Conservation (phyloP, 2,329 filamentous ascomycete species). For the Aspergillus sp. region DNA sequence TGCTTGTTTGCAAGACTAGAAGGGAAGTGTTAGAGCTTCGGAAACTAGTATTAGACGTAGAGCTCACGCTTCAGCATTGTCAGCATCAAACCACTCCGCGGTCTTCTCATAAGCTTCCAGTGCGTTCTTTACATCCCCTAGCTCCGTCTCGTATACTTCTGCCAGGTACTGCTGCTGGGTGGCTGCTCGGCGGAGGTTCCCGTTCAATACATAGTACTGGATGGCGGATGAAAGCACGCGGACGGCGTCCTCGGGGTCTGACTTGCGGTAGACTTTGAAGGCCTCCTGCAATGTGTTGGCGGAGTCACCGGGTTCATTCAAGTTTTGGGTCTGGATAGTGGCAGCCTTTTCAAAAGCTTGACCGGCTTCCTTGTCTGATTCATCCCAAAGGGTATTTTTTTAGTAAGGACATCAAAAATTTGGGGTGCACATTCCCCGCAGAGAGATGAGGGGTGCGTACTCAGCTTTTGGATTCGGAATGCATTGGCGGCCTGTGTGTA, state of each 20-base stretch:
- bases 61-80: slow-evolving; percentile 74
- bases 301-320: slow-evolving; percentile 90
- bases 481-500: slow-evolving; percentile 89
- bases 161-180: slow-evolving; percentile 86
- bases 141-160: slow-evolving; percentile 79
- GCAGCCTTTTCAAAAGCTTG: slow-evolving; percentile 84
- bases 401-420: neutral
- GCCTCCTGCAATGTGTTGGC: slow-evolving; percentile 86
- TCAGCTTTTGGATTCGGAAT: slow-evolving; percentile 82
- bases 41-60: neutral
- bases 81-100: slow-evolving; percentile 84
- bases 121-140: slow-evolving; percentile 75
- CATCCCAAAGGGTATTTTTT: neutral
- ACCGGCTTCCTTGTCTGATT: slow-evolving; percentile 76
- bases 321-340: slow-evolving; percentile 72
- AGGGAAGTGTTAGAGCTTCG: neutral
- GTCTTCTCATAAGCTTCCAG: slow-evolving; percentile 82
- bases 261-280: slow-evolving; percentile 91
- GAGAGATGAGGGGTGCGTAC: slow-evolving; percentile 48
- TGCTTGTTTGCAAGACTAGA: slow-evolving; percentile 84
- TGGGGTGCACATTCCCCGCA: neutral
- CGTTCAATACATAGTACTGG: slow-evolving; percentile 80
- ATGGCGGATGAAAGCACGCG: slow-evolving; percentile 78
- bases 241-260: slow-evolving; percentile 78
- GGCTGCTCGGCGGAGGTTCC: slow-evolving; percentile 87